These are phyloP conservation scores for Cyberlindnera bimundalis DNA, from an alignment of 805 yeast species.

Conservation along the genomic window DNA sequence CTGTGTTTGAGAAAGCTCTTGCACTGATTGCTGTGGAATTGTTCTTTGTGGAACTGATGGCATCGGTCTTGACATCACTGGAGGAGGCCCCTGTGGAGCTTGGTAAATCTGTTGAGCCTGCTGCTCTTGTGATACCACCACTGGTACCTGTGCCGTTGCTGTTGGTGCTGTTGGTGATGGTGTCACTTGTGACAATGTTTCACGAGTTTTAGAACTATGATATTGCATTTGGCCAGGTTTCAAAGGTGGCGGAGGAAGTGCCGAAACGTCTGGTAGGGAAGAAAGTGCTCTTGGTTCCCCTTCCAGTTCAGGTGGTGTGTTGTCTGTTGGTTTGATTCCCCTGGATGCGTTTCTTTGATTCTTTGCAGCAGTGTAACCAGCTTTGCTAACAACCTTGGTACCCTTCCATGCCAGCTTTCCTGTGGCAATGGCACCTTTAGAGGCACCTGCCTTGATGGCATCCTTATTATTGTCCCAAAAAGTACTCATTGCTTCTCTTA, in stretches of 20 bases:
- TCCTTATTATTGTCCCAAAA: conserved; percentile 44
- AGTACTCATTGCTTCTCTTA: conserved; percentile 21
- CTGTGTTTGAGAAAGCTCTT: conserved; percentile 8
- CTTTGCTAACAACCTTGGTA: conserved; percentile 38
- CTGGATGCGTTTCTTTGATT: conserved; percentile 19
- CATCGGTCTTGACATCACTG: not conserved
- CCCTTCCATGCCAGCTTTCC: conserved; percentile 37
- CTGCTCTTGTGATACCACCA: not conserved
- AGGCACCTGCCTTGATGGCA: conserved; percentile 33
- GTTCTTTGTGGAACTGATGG: not conserved
- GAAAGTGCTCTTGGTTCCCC: conserved; percentile 12
- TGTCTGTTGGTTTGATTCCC: not conserved
- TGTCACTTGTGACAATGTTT: not conserved
- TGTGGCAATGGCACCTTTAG: conserved; percentile 34
- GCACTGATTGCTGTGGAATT: conserved; percentile 3
- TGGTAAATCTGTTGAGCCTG: not conserved
- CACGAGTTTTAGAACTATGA: conserved; percentile 20
- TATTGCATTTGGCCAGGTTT: conserved; percentile 36
- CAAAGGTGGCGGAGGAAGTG: conserved; percentile 38
- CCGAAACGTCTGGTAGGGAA: conserved; percentile 17
- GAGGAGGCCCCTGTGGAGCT: not conserved
- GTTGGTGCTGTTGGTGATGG: conserved; percentile 1
- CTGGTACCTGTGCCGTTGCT: not conserved
- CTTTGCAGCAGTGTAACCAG: conserved; percentile 39
- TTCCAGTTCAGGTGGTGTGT: conserved; percentile 10